These are phyloP conservation scores for Chrysochromulina tobinii DNA, from an alignment of 78 protist species.

Conservation along the genomic window DNA sequence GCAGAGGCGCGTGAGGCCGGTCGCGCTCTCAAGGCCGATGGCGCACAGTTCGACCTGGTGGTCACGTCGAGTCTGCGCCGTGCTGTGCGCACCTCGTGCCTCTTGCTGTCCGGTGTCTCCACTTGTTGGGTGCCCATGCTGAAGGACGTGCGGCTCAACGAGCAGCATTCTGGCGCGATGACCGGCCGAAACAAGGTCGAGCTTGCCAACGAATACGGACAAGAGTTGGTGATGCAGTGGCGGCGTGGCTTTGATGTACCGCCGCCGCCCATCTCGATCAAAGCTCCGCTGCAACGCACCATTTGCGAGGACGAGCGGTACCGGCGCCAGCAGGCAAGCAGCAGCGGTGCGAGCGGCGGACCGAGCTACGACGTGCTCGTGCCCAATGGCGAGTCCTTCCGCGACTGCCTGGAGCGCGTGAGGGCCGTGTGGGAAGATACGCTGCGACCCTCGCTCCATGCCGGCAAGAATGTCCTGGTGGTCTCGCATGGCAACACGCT, in stretches of 20 bases:
- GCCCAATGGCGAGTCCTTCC: neutral
- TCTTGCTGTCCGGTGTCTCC: conserved; percentile 67
- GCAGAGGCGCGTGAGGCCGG: conserved; percentile 87
- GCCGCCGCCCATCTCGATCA: neutral
- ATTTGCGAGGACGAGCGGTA: neutral
- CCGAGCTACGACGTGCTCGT: neutral
- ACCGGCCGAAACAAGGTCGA: conserved; percentile 87
- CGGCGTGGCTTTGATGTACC: conserved; percentile 19
- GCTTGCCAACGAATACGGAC: conserved; percentile 86
- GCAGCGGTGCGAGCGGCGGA: neutral
- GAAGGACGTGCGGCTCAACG: conserved; percentile 85
- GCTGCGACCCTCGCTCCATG: conserved; percentile 38
- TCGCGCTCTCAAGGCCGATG: conserved; percentile 44
- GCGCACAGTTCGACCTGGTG: conserved; percentile 68
- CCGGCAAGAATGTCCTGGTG: conserved; percentile 80
- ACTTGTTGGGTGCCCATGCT: conserved; percentile 61
- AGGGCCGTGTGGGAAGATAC: conserved; percentile 33
- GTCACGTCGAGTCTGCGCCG: conserved; percentile 83
- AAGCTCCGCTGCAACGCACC: neutral
- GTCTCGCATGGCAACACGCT: conserved; percentile 93
- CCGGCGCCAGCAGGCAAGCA: neutral
- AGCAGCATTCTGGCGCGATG: conserved; percentile 88
- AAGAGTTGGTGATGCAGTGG: conserved; percentile 83
- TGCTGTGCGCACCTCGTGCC: conserved; percentile 77
- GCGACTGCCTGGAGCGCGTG: conserved; percentile 31